A percentile compares a stretch with the other conserved stretches of the same genome.
phyloP scores from a whole-genome alignment of 2,329 filamentous ascomycete species.

The Fusarium sp. region DNA sequence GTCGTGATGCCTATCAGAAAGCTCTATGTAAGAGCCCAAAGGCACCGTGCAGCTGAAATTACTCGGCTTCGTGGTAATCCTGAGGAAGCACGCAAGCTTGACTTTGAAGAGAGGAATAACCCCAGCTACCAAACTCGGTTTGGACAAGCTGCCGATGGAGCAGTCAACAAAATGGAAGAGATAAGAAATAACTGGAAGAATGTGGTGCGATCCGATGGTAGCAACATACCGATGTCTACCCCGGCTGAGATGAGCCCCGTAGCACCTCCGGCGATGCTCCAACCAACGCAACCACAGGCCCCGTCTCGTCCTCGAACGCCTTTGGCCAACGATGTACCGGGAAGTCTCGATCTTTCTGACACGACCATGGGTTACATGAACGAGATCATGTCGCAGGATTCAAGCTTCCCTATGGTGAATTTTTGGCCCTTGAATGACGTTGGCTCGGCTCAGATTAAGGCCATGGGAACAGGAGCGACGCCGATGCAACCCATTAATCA shows the following conservation, averaged over 20 bases:
- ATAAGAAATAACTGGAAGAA: slow-evolving; percentile 64
- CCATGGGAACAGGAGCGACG: slow-evolving; percentile 11
- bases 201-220: slow-evolving; percentile 57
- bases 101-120: slow-evolving; percentile 61
- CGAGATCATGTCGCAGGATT: slow-evolving; percentile 35
- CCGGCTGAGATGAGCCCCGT: slow-evolving; percentile 22
- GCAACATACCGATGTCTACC: slow-evolving; percentile 33
- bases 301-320: slow-evolving; percentile 40
- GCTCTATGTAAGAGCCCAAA: slow-evolving; percentile 65
- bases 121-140: slow-evolving; percentile 59
- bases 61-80: slow-evolving; percentile 61
- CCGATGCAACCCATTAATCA: slow-evolving; percentile 2
- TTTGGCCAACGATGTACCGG: slow-evolving; percentile 25
- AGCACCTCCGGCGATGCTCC: slow-evolving; percentile 32
- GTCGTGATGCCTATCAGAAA: slow-evolving; percentile 68
- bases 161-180: slow-evolving; percentile 62
- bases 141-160: slow-evolving; percentile 60
- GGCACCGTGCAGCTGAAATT: slow-evolving; percentile 65
- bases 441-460: slow-evolving; percentile 38
- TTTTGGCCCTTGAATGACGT: slow-evolving; percentile 46
- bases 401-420: slow-evolving; percentile 25
- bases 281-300: slow-evolving; percentile 23
- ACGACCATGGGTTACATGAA: slow-evolving; percentile 49
- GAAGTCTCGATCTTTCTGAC: slow-evolving; percentile 47
- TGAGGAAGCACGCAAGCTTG: slow-evolving; percentile 62